Evolutionary conservation across 768 basidiomycete genomes (phyloP), one percentile per base, ranked within the genome.

Genomic region (Ephemerocybe angulata): DNA sequence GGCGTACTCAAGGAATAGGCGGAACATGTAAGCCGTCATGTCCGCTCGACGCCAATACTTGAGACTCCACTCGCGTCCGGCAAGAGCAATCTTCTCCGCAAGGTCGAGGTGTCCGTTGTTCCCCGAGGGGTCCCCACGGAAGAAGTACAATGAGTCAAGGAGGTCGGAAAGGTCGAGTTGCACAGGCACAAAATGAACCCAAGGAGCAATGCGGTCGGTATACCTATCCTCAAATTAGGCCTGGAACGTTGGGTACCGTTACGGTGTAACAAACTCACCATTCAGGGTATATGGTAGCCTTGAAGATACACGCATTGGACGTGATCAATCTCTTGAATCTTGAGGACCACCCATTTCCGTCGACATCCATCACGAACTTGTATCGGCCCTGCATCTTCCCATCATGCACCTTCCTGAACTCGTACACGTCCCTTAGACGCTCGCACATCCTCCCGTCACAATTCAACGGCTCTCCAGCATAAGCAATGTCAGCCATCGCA

Each of bases 181-280:
- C 10, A 89, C 70, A 1, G 88, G 87, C 12, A 89, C 74, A 60
- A 86, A 90, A 65, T 90, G 88, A 10, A 88, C 73, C 86, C 87
- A 88, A 0, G 87, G 84, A 28, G 72, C 76, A 42, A 84, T 71
- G 11, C 83, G 77, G 53, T 84, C 80, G 13, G 68, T 71, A 56
- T 71, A 85, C 83, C 82, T 83, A 58, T n/a, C n/a, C n/a, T n/a
- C n/a, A n/a, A n/a, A n/a, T n/a, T n/a, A n/a, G n/a, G n/a, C 12
- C n/a, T 35, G 27, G 25, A 28, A 52, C 29, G 53, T 24, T 21
- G 25, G 17, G 50, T 3, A 27, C n/a, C n/a, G n/a, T n/a, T n/a
- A n/a, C n/a, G n/a, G n/a, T n/a, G n/a, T n/a, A n/a, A n/a, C n/a
- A n/a, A n/a, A 58, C 70, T 12, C 62, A 84, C 88, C 88, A 89